Base-by-base conservation (phyloP, 164 flowering plant genomes). In the Umbilicus rupestris region DNA sequence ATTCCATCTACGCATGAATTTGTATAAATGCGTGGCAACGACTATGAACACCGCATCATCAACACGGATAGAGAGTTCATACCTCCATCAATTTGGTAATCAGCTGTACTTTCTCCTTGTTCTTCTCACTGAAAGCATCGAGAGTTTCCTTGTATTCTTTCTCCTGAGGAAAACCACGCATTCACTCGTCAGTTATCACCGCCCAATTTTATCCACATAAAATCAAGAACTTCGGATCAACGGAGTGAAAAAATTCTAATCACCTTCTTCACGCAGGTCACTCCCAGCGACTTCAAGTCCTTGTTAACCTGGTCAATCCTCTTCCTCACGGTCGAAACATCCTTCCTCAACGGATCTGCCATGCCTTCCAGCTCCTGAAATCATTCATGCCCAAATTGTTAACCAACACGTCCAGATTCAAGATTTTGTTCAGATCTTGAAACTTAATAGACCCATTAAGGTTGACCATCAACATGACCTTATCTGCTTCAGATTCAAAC, bases 291-390 rank as follows among this genome's bases (percentile, higher is more conserved):
- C 75, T 88, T 92, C 49, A 92, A 70, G 15, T 92, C 96, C 66
- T 79, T 79, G 85, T 88, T 92, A 14, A 88, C 79, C 3, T 78
- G 12, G 66, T 93, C 98, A 11, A 93, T 88, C 86, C 76, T 93
- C 85, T 93, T 93, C 0, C 97, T 82, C 8, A 90, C 88, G 3
- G 67, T 0, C 22, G 92, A 65, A 35, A 91, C 94, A 62, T 90
- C 98, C 77, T 93, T 93, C 78, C 87, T 83, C 89, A 84, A 84
- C 19, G 98, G 98, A 83, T 93, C 98, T n/a, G 95, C 74, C 65
- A 93, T 62, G 0, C 80, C 81, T 64, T 93, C 98, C 59, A 93
- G 85, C 73, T 93, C 98, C 98, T 93, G 74, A 41, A 33, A 66
- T 55, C 12, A 62, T 8, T 14, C 65, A 37, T 63, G 20, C 26